Percentiles rank a stretch among this genome's conserved stretches.
phyloP scores from a whole-genome alignment of 192 early-diverging fungal genomes.

The Coemansia sp. region DNA sequence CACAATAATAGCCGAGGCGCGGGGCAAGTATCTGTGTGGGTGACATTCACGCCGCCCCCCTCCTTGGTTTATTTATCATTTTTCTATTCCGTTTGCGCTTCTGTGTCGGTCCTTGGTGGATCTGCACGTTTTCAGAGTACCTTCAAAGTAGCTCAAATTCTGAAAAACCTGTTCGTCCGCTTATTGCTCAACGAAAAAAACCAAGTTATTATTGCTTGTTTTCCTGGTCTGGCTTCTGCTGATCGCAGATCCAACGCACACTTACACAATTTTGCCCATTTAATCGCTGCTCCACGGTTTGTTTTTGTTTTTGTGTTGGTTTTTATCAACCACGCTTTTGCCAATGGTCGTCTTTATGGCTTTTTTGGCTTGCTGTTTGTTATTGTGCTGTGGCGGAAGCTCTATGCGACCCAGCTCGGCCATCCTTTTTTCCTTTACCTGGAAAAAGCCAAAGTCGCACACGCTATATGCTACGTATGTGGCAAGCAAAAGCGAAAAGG shows the following conservation, averaged over 20 bases:
- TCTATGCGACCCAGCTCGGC: neutral
- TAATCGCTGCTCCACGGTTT: neutral
- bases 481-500: neutral
- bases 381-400: conserved; percentile 4
- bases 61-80: neutral
- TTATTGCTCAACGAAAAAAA: conserved; percentile 10
- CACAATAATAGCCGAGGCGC: too few species aligned
- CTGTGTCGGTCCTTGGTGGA: conserved; percentile 10
- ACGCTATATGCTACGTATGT: neutral
- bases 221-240: neutral
- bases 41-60: too few species aligned
- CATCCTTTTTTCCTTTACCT: neutral
- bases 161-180: conserved; percentile 5
- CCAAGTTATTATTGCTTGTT: neutral
- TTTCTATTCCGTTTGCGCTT: neutral
- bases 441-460: neutral
- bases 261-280: neutral
- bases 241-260: conserved; percentile 8
- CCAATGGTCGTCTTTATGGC: neutral
- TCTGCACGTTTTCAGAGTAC: conserved; percentile 1
- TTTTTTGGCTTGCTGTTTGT: conserved; percentile 7
- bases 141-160: conserved; percentile 3
- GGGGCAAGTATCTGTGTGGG: too few species aligned
- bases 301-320: conserved; percentile 7
- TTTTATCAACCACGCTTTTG: neutral